Evolutionary conservation across 257 asterid species (phyloP).

Genomic region (Nicotiana otophora): DNA sequence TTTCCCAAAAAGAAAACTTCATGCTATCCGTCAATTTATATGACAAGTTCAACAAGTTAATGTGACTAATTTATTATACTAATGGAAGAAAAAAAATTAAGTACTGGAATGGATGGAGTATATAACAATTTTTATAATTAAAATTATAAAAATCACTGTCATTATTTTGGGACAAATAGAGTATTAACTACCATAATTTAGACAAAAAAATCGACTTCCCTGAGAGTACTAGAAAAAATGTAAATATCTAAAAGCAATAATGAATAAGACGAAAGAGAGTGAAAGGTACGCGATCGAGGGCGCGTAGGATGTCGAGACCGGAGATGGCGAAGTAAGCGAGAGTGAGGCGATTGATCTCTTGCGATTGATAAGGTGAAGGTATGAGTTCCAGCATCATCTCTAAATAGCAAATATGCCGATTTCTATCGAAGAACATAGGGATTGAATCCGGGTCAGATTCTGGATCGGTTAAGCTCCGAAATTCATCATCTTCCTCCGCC

Average conservation of each 20-base stretch:
- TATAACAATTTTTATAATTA: too few relatives aligned
- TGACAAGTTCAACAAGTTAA: not conserved
- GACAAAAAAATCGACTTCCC: not conserved
- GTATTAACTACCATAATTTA: not conserved
- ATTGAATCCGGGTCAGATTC: slow-evolving; percentile 16
- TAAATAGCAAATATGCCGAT: slow-evolving; percentile 59
- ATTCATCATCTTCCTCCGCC: slow-evolving; percentile 18
- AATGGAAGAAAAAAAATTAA: not conserved
- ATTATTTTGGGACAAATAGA: not conserved
- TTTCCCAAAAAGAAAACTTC: not conserved
- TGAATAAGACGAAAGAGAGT: slow-evolving; percentile 1
- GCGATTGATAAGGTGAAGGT: slow-evolving; percentile 65
- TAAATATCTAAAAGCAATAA: not conserved
- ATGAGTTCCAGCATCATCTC: slow-evolving; percentile 69
- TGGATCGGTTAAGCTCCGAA: slow-evolving; percentile 3
- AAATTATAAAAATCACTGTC: too few relatives aligned
- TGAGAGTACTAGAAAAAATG: not conserved
- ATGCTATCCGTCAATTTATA: not conserved
- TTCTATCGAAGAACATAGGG: slow-evolving; percentile 47
- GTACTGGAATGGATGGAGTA: too few relatives aligned
- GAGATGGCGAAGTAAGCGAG: slow-evolving; percentile 73
- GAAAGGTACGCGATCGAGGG: slow-evolving; percentile 62
- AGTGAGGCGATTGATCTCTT: slow-evolving; percentile 86
- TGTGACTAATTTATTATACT: not conserved
- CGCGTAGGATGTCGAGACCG: slow-evolving; percentile 68